These are phyloP conservation scores for Infundibulicybe gibba DNA, from an alignment of 768 basidiomycete genomes.

Conservation along the genomic window DNA sequence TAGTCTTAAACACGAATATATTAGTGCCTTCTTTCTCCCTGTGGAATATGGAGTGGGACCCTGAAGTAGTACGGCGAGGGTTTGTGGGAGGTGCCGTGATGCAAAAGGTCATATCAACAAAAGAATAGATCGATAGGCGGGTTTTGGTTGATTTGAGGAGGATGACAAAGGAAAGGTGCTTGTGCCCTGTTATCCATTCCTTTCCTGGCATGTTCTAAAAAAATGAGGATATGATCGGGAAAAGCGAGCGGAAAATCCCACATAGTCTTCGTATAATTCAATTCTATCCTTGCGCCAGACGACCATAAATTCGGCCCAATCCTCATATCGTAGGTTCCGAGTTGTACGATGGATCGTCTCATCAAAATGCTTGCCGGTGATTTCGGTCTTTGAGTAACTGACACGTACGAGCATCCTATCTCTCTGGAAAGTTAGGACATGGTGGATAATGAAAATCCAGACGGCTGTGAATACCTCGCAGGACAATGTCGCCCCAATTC, in stretches of 20 bases:
- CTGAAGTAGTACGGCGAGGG: constrained; percentile 30
- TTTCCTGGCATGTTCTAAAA: constrained; percentile 58
- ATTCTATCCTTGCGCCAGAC: constrained; percentile 76
- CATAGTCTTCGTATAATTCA: constrained; percentile 86
- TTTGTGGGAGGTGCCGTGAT: constrained; percentile 61
- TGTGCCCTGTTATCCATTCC: constrained; percentile 67
- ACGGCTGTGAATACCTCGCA: constrained; percentile 57
- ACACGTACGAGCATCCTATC: constrained; percentile 89
- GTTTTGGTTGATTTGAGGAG: constrained; percentile 65
- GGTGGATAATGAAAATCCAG: constrained; percentile 2
- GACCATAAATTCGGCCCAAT: constrained; percentile 82
- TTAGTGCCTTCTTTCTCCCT: constrained; percentile 65
- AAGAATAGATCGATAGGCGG: constrained; percentile 81
- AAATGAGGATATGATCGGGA: constrained; percentile 7
- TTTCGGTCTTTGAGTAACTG: constrained; percentile 56
- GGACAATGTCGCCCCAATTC: constrained; percentile 52
- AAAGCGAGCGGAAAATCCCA: constrained; percentile 27
- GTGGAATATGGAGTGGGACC: constrained; percentile 45
- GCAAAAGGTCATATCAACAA: constrained; percentile 81
- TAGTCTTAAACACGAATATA: constrained; percentile 83
- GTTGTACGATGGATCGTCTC: constrained; percentile 66
- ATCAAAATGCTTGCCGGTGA: constrained; percentile 51
- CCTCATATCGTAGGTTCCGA: constrained; percentile 55
- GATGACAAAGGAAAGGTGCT: constrained; percentile 75
- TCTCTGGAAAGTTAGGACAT: constrained; percentile 28